These are phyloP conservation scores for Daldinia sp. DNA, from an alignment of 2,329 filamentous ascomycete species.

Conservation along the genomic window DNA sequence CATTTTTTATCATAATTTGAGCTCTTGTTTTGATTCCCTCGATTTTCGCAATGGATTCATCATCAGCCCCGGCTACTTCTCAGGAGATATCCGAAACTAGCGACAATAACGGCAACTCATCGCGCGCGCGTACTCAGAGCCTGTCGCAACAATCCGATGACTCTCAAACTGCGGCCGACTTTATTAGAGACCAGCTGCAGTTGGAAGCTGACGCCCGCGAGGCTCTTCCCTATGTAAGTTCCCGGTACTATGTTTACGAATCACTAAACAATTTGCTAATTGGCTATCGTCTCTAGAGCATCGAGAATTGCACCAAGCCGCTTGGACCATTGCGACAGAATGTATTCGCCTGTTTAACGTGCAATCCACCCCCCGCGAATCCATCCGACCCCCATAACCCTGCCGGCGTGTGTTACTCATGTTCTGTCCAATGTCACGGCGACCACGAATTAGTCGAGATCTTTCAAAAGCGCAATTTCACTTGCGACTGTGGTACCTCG, in stretches of 20 bases:
- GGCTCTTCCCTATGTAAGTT: conserved; percentile 86
- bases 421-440: conserved; percentile 95
- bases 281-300: conserved; percentile 67
- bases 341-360: conserved; percentile 92
- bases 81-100: conserved; percentile 39
- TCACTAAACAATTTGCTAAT: background rate
- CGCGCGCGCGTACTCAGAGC: conserved; percentile 61
- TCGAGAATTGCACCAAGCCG: conserved; percentile 90
- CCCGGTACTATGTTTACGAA: too few relatives aligned
- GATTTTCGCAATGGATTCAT: conserved; percentile 48
- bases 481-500: conserved; percentile 93
- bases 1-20: background rate
- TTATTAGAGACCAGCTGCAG: conserved; percentile 86
- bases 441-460: conserved; percentile 95
- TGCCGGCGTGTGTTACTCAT: conserved; percentile 94
- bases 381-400: conserved; percentile 69
- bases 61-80: conserved; percentile 42
- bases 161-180: conserved; percentile 80
- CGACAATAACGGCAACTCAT: conserved; percentile 7
- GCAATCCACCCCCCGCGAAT: conserved; percentile 78
- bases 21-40: background rate
- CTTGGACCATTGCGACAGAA: conserved; percentile 87
- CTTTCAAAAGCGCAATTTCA: conserved; percentile 94
- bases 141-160: conserved; percentile 65
- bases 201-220: conserved; percentile 96